Evolutionary conservation across 768 basidiomycete genomes (phyloP).

Genomic region (Naematelia aurantialba): DNA sequence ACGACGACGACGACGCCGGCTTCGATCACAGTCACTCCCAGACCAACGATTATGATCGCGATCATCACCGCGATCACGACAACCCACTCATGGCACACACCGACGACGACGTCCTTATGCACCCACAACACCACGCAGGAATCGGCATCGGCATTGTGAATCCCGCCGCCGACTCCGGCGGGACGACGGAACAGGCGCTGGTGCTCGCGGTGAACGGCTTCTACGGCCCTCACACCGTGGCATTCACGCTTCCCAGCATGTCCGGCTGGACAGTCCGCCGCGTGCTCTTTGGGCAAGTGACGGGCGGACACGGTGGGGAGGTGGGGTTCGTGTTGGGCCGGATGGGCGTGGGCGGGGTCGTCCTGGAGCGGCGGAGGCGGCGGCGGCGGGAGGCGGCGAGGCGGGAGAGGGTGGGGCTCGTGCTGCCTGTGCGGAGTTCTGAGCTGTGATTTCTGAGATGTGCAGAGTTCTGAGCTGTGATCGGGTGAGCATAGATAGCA

Average conservation of each 20-base stretch:
- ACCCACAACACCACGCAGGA: too few species aligned
- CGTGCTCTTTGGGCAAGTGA: conserved; percentile 23
- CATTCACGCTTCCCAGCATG: neutral
- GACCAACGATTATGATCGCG: conserved; percentile 1
- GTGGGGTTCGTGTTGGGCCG: conserved; percentile 13
- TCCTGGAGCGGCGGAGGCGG: conserved; percentile 3
- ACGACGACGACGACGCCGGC: too few species aligned
- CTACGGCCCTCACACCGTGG: conserved; percentile 3
- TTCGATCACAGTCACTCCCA: too few species aligned
- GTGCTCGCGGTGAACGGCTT: conserved; percentile 20
- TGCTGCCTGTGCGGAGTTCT: neutral
- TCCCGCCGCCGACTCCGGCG: too few species aligned
- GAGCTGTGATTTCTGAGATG: too few species aligned
- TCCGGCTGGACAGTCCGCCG: conserved; percentile 15
- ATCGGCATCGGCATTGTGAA: too few species aligned
- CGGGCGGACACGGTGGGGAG: neutral
- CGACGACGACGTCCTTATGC: too few species aligned
- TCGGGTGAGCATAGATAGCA: too few species aligned
- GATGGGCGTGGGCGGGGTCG: conserved; percentile 22
- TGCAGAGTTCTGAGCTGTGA: too few species aligned
- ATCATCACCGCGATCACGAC: too few species aligned
- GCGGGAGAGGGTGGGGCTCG: neutral
- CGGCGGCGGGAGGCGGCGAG: neutral
- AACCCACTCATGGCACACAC: too few species aligned
- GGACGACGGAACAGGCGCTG: conserved; percentile 12